A percentile compares a stretch with the other conserved stretches of the same genome.
These are phyloP conservation scores for Knoxia roxburghii DNA, from an alignment of 257 asterid species.

Conservation along the genomic window DNA sequence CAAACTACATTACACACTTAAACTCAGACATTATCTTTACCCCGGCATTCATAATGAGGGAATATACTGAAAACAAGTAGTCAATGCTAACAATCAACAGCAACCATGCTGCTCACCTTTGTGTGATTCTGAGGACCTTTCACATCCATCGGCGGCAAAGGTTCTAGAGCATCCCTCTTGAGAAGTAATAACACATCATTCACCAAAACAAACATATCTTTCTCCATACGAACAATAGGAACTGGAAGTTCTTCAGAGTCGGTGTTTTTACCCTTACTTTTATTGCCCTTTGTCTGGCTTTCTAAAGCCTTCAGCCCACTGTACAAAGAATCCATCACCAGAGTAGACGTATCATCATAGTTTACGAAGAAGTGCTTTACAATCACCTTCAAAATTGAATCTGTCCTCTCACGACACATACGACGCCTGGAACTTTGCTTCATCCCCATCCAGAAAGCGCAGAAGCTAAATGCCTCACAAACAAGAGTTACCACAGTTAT, in stretches of 20 bases:
- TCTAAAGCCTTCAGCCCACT: constrained; percentile 92
- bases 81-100: background rate
- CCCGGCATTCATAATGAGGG: background rate
- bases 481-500: constrained; percentile 15
- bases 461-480: constrained; percentile 52
- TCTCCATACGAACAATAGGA: constrained; percentile 65
- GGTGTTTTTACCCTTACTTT: constrained; percentile 44
- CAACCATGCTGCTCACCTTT: constrained; percentile 45
- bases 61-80: background rate
- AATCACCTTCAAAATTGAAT: constrained; percentile 67
- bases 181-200: constrained; percentile 81
- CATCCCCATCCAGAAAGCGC: constrained; percentile 81
- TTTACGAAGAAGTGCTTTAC: constrained; percentile 86
- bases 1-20: background rate
- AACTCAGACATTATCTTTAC: background rate
- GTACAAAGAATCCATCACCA: constrained; percentile 92
- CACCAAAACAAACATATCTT: constrained; percentile 64
- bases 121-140: constrained; percentile 95
- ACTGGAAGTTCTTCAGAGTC: constrained; percentile 51
- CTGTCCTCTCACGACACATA: constrained; percentile 73
- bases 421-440: constrained; percentile 54
- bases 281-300: constrained; percentile 67
- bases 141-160: constrained; percentile 90
- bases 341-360: constrained; percentile 91
- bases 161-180: constrained; percentile 86